Evolutionary conservation across 1,139 yeast species (phyloP), one percentile per base, ranked within the genome.

Genomic region (Geotrichum cucujoidarum): DNA sequence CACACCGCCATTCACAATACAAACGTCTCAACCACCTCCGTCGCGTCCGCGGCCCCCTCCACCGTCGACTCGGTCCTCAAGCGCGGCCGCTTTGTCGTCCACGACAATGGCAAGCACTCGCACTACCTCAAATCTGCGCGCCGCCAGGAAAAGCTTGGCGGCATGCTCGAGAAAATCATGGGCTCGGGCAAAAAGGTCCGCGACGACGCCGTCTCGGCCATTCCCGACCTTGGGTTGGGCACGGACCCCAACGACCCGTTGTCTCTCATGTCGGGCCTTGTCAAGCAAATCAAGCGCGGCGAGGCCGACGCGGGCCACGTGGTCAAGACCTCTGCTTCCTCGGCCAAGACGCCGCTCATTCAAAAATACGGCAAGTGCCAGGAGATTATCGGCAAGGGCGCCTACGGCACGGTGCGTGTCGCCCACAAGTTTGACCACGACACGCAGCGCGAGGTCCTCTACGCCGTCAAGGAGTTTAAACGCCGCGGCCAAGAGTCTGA

Each of bases 111-210:
- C 6, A 30, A 18, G 14, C 97, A 90, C 65, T 87, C 80, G 58
- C 97, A 90, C 66, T 80, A 80, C 61, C 72, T 90, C 55, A 76
- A 80, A 52, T 79, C 83, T 40, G 82, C 90, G 10, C 81, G 83
- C 60, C 76, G 97, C 56, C 97, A 89, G 65, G 97, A 90, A 62
- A 89, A 88, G 63, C 72, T 90, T 41, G 77, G 88, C 17, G 81
- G 81, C 54, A 86, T 90, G 95, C 74, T 92, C 56, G 86, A 87
- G 58, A 95, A 87, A 61, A 73, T 88, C 55, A 68, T 90, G 52
- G 92, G 65, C 36, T 47, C 61, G 22, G 90, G 90, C 8, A 84
- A 84, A 59, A 85, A 83, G 62, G 73, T 85, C 33, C 73, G 95
- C 47, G 87, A 81, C 57, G 92, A 81, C 57, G 95, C 95, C 1